A percentile compares a stretch with the other conserved stretches of the same genome.
Evolutionary conservation across 495 filamentous ascomycete genomes (phyloP).

Genomic region (Aspergillus conjunctus): DNA sequence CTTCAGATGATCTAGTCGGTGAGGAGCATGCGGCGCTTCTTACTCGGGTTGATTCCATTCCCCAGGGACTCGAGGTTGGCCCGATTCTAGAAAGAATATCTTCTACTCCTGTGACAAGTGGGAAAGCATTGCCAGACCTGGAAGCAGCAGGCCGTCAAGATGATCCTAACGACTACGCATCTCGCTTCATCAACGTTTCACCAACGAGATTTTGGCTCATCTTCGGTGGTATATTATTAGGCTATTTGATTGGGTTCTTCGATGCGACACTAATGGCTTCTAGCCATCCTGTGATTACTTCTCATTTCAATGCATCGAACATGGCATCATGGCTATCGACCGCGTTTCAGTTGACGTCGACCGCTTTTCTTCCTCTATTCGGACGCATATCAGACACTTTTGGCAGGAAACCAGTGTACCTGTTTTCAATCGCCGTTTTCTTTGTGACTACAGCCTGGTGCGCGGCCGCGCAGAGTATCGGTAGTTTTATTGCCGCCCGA

Average conservation of each 20-base stretch:
- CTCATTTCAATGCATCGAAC: constrained; percentile 74
- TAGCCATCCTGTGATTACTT: constrained; percentile 79
- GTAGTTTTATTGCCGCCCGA: constrained; percentile 70
- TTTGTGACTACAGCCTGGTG: constrained; percentile 71
- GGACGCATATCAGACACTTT: constrained; percentile 72
- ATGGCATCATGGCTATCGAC: constrained; percentile 81
- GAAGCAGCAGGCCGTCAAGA: constrained; percentile 12
- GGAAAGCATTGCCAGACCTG: constrained; percentile 15
- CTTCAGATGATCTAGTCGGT: constrained; percentile 7
- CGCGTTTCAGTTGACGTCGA: constrained; percentile 75
- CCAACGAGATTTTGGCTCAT: constrained; percentile 55
- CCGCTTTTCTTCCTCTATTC: constrained; percentile 71
- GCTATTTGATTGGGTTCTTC: constrained; percentile 61
- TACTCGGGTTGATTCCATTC: constrained; percentile 34
- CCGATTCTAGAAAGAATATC: constrained; percentile 32
- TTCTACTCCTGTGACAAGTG: constrained; percentile 20
- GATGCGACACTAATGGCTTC: constrained; percentile 82
- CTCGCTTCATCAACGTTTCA: constrained; percentile 49
- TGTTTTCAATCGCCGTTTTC: constrained; percentile 65
- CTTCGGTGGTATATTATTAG: constrained; percentile 50
- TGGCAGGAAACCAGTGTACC: constrained; percentile 69
- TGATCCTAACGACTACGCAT: constrained; percentile 32
- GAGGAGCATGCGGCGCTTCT: constrained; percentile 31
- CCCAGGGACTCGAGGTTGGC: constrained; percentile 37
- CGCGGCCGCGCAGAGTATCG: constrained; percentile 68